phyloP scores from a whole-genome alignment of 805 yeast species.

The Pachysolen tannophilus region DNA sequence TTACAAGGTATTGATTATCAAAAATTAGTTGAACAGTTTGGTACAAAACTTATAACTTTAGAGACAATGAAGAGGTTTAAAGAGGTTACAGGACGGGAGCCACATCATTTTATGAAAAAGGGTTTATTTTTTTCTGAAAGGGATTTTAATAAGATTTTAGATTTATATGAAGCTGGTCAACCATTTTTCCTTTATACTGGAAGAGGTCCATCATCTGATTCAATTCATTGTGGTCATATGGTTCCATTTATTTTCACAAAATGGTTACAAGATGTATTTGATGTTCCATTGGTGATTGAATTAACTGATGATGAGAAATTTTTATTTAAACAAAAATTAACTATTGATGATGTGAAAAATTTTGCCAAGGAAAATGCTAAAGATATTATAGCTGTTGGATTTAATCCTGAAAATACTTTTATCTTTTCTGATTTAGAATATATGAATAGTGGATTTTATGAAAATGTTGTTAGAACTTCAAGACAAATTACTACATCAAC shows the following conservation, averaged over 20 bases:
- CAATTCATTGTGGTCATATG: slow-evolving; percentile 96
- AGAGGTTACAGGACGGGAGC: slow-evolving; percentile 78
- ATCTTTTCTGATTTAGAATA: slow-evolving; percentile 88
- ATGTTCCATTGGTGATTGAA: slow-evolving; percentile 90
- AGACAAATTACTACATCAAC: slow-evolving; percentile 96
- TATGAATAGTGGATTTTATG: slow-evolving; percentile 92
- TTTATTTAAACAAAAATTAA: slow-evolving; percentile 82
- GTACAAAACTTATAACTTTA: slow-evolving; percentile 62
- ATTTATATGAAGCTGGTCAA: slow-evolving; percentile 87
- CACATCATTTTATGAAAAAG: slow-evolving; percentile 83
- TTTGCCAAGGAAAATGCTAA: slow-evolving; percentile 80
- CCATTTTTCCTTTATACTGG: slow-evolving; percentile 96
- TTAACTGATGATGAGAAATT: slow-evolving; percentile 97
- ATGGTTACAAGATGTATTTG: slow-evolving; percentile 97
- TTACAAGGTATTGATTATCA: slow-evolving; percentile 90
- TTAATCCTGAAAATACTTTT: slow-evolving; percentile 90
- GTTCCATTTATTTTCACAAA: slow-evolving; percentile 92
- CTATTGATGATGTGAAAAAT: slow-evolving; percentile 78
- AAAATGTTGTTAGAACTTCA: slow-evolving; percentile 85
- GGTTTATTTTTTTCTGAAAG: slow-evolving; percentile 93
- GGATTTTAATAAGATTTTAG: slow-evolving; percentile 70
- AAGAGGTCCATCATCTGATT: slow-evolving; percentile 91
- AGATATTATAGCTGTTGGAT: slow-evolving; percentile 91
- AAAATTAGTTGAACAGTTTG: slow-evolving; percentile 78
- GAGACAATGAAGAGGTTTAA: slow-evolving; percentile 74